A percentile compares a stretch with the other conserved stretches of the same genome.
Evolutionary conservation across 2,329 filamentous ascomycete species (phyloP).

Genomic region (Macrophomina tecta): DNA sequence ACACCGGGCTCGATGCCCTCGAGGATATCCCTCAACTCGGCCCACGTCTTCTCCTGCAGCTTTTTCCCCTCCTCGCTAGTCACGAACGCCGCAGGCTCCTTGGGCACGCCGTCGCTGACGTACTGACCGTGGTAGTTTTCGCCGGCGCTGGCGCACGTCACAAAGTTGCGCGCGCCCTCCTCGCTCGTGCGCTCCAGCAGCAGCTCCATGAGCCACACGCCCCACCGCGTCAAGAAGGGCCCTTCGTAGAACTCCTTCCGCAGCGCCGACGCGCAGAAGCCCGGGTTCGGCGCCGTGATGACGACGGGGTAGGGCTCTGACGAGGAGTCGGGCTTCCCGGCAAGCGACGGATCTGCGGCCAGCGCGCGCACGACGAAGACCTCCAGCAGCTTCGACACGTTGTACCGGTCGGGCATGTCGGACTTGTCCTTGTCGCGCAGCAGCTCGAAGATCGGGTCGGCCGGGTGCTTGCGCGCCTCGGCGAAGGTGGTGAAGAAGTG

Average conservation of each 20-base stretch:
- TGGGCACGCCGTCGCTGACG: constrained; percentile 43
- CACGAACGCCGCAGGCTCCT: constrained; percentile 41
- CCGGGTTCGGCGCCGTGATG: constrained; percentile 31
- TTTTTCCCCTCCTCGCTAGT: constrained; percentile 44
- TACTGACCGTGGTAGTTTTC: constrained; percentile 50
- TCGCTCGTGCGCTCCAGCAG: constrained; percentile 47
- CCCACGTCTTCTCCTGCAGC: constrained; percentile 47
- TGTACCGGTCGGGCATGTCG: constrained; percentile 34
- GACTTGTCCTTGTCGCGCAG: constrained; percentile 31
- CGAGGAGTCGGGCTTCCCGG: background rate
- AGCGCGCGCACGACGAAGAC: constrained; percentile 35
- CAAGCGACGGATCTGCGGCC: constrained; percentile 16
- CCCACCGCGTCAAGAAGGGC: background rate
- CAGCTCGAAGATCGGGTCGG: constrained; percentile 31
- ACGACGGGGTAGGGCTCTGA: constrained; percentile 23
- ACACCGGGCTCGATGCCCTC: constrained; percentile 45
- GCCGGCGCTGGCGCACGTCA: constrained; percentile 43
- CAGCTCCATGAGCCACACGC: constrained; percentile 31
- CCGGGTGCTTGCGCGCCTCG: constrained; percentile 7
- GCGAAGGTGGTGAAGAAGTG: constrained; percentile 28
- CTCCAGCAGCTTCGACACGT: constrained; percentile 37
- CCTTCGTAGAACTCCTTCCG: constrained; percentile 27
- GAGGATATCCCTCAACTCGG: constrained; percentile 47
- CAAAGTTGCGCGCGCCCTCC: constrained; percentile 49
- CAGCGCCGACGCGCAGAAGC: constrained; percentile 30